Percentiles rank a stretch among this genome's conserved stretches.
Conservation (phyloP, 2,329 filamentous ascomycete genomes). For the Monascus ruber region DNA sequence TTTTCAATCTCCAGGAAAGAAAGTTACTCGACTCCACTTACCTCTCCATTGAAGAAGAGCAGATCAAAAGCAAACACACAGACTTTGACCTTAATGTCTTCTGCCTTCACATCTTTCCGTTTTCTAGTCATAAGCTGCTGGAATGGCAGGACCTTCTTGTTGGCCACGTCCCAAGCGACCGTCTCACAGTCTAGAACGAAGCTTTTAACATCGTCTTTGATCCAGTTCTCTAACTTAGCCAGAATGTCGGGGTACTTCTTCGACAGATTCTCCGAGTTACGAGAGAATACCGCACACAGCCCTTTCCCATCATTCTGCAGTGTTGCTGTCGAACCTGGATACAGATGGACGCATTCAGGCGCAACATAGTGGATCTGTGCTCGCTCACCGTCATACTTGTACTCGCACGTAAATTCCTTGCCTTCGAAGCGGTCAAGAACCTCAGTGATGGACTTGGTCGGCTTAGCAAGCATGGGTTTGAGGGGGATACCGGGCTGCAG, state of each 20-base stretch:
- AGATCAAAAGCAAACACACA: slow-evolving; percentile 96
- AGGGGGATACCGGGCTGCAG: slow-evolving; percentile 85
- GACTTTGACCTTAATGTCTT: slow-evolving; percentile 92
- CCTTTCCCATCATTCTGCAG: slow-evolving; percentile 57
- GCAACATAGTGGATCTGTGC: slow-evolving; percentile 98
- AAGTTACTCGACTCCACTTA: slow-evolving; percentile 15
- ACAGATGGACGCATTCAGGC: slow-evolving; percentile 60
- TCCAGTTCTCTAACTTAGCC: slow-evolving; percentile 75
- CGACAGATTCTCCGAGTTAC: slow-evolving; percentile 92
- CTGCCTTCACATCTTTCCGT: slow-evolving; percentile 88
- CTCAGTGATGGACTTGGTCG: slow-evolving; percentile 95
- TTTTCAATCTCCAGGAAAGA: background rate
- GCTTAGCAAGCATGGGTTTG: slow-evolving; percentile 97
- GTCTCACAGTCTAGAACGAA: slow-evolving; percentile 99
- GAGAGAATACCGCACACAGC: slow-evolving; percentile 85
- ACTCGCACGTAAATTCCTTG: slow-evolving; percentile 94
- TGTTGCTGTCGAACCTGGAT: slow-evolving; percentile 51
- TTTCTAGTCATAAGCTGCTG: slow-evolving; percentile 98
- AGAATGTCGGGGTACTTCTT: slow-evolving; percentile 98
- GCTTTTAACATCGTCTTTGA: slow-evolving; percentile 79
- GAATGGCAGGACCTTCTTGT: slow-evolving; percentile 94
- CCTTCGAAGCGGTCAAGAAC: slow-evolving; percentile 93
- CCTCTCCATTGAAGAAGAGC: slow-evolving; percentile 82
- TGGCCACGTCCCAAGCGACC: slow-evolving; percentile 86
- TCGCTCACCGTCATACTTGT: slow-evolving; percentile 96